Percentiles rank a stretch among this genome's conserved stretches.
phyloP scores from a whole-genome alignment of 2,329 filamentous ascomycete species.

The Xylaria sp. region DNA sequence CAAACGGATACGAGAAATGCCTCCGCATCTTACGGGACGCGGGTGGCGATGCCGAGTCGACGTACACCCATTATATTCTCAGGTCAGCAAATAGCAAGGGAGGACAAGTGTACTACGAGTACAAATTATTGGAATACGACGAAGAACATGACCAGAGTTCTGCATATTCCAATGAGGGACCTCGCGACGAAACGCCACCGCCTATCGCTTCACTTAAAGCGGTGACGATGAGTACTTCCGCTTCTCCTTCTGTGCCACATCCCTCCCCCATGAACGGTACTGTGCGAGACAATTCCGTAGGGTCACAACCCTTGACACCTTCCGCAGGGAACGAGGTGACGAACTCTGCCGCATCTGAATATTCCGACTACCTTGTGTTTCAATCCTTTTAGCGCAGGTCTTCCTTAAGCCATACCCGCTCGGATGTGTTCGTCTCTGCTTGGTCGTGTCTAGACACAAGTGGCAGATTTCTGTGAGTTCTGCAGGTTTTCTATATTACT shows the following conservation, averaged over 20 bases:
- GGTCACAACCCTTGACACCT: background rate
- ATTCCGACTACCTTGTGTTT: background rate
- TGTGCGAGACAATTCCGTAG: background rate
- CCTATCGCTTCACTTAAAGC: background rate
- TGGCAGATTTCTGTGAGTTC: too few relatives aligned
- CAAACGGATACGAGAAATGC: background rate
- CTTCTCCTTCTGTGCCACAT: background rate
- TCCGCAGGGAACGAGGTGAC: background rate
- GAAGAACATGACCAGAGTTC: background rate
- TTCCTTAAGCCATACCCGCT: too few relatives aligned
- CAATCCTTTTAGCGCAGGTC: too few relatives aligned
- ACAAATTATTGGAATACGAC: background rate
- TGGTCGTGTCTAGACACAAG: too few relatives aligned
- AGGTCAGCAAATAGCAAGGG: background rate
- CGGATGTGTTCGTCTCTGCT: too few relatives aligned
- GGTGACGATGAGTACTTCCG: background rate
- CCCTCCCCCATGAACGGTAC: background rate
- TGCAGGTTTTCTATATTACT: too few relatives aligned
- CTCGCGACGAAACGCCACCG: background rate
- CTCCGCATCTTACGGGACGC: constrained; percentile 9
- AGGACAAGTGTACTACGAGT: background rate
- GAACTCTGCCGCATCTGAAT: background rate
- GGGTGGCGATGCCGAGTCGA: constrained; percentile 3
- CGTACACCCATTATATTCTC: constrained; percentile 18
- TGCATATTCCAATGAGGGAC: background rate